Percentiles rank a stretch among this genome's conserved stretches.
Evolutionary conservation across 495 filamentous ascomycete species (phyloP).

Genomic region (Xylaria curta): DNA sequence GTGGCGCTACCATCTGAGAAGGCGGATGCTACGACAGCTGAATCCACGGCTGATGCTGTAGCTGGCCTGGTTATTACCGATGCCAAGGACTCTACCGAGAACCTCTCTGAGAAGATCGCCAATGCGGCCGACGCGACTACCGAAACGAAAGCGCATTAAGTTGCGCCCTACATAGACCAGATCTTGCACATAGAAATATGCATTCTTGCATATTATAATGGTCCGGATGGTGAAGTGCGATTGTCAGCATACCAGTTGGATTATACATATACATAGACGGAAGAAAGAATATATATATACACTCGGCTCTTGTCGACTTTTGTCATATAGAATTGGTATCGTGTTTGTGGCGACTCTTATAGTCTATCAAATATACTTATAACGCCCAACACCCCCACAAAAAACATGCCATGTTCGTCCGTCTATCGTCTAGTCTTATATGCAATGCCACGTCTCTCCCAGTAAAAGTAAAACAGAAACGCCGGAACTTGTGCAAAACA

Average conservation of each 20-base stretch:
- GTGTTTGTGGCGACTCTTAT: background rate
- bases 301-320: background rate
- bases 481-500: slow-evolving; percentile 5
- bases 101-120: slow-evolving; percentile 20
- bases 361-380: background rate
- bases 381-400: slow-evolving; percentile 15
- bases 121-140: background rate
- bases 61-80: slow-evolving; percentile 25
- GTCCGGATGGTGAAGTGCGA: background rate
- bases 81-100: slow-evolving; percentile 20
- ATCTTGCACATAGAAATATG: slow-evolving; percentile 2
- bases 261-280: slow-evolving; percentile 1
- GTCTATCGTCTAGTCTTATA: slow-evolving; percentile 10
- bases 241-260: background rate
- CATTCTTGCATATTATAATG: background rate
- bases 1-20: background rate
- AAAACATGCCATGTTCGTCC: slow-evolving; percentile 8
- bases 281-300: slow-evolving; percentile 2
- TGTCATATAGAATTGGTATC: slow-evolving; percentile 11
- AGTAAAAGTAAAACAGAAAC: background rate
- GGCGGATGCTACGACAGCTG: slow-evolving; percentile 18
- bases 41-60: slow-evolving; percentile 26
- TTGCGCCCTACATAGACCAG: background rate
- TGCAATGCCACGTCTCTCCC: slow-evolving; percentile 8
- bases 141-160: slow-evolving; percentile 14